phyloP scores from a whole-genome alignment of 78 protist genomes.

The Dictyostelium discoideum region DNA sequence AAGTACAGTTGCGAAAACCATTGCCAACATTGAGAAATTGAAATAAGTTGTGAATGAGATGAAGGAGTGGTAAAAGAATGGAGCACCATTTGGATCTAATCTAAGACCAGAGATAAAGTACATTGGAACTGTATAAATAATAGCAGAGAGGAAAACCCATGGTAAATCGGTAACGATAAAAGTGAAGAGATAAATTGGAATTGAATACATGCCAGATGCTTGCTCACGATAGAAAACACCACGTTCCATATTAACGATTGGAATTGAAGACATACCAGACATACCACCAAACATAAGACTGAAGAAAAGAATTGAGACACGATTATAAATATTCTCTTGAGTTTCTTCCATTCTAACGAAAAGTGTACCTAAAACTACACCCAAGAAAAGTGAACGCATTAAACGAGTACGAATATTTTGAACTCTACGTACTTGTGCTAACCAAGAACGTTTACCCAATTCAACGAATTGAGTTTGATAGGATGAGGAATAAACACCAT shows the following conservation, averaged over 20 bases:
- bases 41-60: constrained; percentile 14
- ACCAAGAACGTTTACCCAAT: constrained; percentile 48
- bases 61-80: constrained; percentile 65
- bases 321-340: constrained; percentile 53
- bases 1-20: constrained; percentile 37
- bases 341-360: constrained; percentile 28
- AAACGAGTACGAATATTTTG: constrained; percentile 53
- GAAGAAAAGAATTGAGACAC: constrained; percentile 74
- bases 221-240: constrained; percentile 83
- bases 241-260: constrained; percentile 55
- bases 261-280: constrained; percentile 72
- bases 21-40: constrained; percentile 34
- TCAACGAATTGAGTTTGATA: constrained; percentile 34
- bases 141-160: constrained; percentile 39
- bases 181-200: constrained; percentile 59
- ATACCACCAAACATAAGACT: constrained; percentile 71
- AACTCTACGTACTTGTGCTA: constrained; percentile 45
- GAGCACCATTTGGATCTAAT: neutral
- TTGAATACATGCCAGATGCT: constrained; percentile 66
- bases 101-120: constrained; percentile 64
- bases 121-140: constrained; percentile 36
- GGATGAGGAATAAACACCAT: constrained; percentile 31
- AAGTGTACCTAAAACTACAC: constrained; percentile 67
- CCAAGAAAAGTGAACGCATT: constrained; percentile 43
- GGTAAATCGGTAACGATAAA: constrained; percentile 57